Evolutionary conservation across 805 yeast genomes (phyloP).

Genomic region (Teunomyces kruisii): DNA sequence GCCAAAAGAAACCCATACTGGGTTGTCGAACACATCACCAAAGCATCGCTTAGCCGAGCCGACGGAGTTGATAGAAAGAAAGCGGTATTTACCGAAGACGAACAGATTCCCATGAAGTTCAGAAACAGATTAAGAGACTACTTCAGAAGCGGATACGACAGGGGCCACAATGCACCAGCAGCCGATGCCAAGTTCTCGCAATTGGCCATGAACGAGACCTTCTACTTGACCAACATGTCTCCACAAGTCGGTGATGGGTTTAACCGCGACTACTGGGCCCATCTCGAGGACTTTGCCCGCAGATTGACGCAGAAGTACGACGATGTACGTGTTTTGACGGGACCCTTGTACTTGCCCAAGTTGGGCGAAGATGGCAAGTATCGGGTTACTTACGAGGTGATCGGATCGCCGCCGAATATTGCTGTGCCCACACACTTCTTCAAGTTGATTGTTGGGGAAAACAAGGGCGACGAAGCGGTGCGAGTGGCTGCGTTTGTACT

Average conservation of each 20-base stretch:
- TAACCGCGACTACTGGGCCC: conserved; percentile 97
- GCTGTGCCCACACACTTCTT: conserved; percentile 98
- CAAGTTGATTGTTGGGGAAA: conserved; percentile 86
- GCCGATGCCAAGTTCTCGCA: conserved; percentile 94
- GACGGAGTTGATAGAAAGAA: conserved; percentile 71
- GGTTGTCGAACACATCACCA: conserved; percentile 87
- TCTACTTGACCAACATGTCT: conserved; percentile 82
- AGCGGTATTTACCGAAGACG: conserved; percentile 86
- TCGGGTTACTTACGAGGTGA: conserved; percentile 83
- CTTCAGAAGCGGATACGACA: conserved; percentile 92
- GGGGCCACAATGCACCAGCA: conserved; percentile 98
- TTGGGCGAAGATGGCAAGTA: conserved; percentile 79
- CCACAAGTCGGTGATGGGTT: conserved; percentile 99
- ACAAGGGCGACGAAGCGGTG: conserved; percentile 40
- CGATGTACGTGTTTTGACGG: conserved; percentile 85
- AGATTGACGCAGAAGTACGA: conserved; percentile 69
- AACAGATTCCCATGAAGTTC: conserved; percentile 69
- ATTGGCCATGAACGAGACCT: conserved; percentile 92
- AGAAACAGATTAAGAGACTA: conserved; percentile 80
- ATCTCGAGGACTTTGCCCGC: conserved; percentile 85
- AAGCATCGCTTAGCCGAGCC: conserved; percentile 55
- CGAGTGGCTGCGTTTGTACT: conserved; percentile 91
- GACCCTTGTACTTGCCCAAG: conserved; percentile 88
- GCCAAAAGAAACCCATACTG: conserved; percentile 82
- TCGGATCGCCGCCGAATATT: conserved; percentile 93